Evolutionary conservation across 2,329 filamentous ascomycete species (phyloP).

Genomic region (Mycosphaerella sp.): DNA sequence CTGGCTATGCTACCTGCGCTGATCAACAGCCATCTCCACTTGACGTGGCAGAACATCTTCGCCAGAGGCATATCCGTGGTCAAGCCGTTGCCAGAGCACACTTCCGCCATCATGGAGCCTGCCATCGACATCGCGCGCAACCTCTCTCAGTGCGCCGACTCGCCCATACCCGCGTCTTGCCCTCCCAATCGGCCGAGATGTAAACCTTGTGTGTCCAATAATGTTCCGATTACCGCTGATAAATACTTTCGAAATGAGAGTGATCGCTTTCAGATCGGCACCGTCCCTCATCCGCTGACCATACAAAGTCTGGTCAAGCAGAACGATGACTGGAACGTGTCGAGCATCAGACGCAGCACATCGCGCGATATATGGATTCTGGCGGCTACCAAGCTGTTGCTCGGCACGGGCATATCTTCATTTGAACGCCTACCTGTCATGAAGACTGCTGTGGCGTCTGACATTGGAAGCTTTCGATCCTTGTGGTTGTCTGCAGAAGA

Average conservation of each 20-base stretch:
- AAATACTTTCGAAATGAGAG: slow-evolving; percentile 65
- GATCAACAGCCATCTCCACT: slow-evolving; percentile 79
- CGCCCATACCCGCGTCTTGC: slow-evolving; percentile 68
- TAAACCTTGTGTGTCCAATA: slow-evolving; percentile 61
- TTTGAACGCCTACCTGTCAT: slow-evolving; percentile 63
- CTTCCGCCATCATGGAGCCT: slow-evolving; percentile 63
- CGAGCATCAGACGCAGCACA: slow-evolving; percentile 51
- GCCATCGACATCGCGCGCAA: slow-evolving; percentile 67
- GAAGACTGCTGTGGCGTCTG: slow-evolving; percentile 73
- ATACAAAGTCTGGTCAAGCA: slow-evolving; percentile 60
- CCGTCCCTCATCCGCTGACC: slow-evolving; percentile 88
- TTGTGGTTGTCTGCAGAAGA: slow-evolving; percentile 77
- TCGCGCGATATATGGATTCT: slow-evolving; percentile 73
- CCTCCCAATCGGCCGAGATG: slow-evolving; percentile 75
- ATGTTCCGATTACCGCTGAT: slow-evolving; percentile 61
- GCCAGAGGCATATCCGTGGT: slow-evolving; percentile 70
- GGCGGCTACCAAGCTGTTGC: slow-evolving; percentile 61
- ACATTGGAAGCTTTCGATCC: slow-evolving; percentile 56
- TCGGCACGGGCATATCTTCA: slow-evolving; percentile 57
- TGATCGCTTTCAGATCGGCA: slow-evolving; percentile 71
- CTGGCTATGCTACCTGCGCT: slow-evolving; percentile 62
- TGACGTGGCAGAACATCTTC: slow-evolving; percentile 75
- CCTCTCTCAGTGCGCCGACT: slow-evolving; percentile 67
- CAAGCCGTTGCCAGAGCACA: slow-evolving; percentile 71
- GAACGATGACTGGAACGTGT: slow-evolving; percentile 33